These are phyloP conservation scores for Alloteropsis semialata DNA, from an alignment of 176 grass and related monocot species.

Conservation along the genomic window DNA sequence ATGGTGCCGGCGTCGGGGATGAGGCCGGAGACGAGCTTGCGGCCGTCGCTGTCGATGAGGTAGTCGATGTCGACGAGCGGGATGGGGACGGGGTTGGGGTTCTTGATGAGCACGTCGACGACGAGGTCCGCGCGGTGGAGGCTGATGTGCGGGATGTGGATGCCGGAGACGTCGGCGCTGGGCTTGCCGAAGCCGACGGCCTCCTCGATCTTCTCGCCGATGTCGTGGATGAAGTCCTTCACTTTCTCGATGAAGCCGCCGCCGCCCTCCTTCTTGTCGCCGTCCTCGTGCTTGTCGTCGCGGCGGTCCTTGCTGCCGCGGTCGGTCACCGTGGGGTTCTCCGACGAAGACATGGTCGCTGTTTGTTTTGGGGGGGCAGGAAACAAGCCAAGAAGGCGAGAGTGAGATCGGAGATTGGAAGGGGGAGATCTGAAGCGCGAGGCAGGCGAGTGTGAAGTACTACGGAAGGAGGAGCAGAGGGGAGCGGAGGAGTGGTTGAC, in stretches of 20 bases:
- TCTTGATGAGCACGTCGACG: constrained; percentile 86
- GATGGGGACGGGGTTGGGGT: constrained; percentile 93
- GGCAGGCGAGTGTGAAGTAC: neutral
- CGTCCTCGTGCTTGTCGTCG: constrained; percentile 2
- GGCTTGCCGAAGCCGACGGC: constrained; percentile 94
- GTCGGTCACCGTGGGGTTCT: constrained; percentile 36
- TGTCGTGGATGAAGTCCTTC: constrained; percentile 96
- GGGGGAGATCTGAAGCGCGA: neutral
- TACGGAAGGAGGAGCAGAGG: neutral
- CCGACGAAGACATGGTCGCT: constrained; percentile 48
- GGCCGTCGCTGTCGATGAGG: constrained; percentile 89
- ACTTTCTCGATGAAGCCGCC: constrained; percentile 81
- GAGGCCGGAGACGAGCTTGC: constrained; percentile 86
- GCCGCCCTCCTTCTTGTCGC: constrained; percentile 28
- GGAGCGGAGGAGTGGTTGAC: neutral
- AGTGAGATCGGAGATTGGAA: neutral
- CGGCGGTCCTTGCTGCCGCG: constrained; percentile 38
- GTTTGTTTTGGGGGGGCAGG: no score
- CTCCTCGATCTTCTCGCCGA: constrained; percentile 91
- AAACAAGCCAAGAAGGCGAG: neutral
- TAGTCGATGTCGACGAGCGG: constrained; percentile 96
- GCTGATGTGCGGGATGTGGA: constrained; percentile 85
- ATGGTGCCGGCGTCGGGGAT: constrained; percentile 96
- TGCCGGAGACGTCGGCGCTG: constrained; percentile 62
- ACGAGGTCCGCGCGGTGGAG: constrained; percentile 81